Evolutionary conservation across 129 eudicot species (phyloP).

Genomic region (Glebionis coronaria): DNA sequence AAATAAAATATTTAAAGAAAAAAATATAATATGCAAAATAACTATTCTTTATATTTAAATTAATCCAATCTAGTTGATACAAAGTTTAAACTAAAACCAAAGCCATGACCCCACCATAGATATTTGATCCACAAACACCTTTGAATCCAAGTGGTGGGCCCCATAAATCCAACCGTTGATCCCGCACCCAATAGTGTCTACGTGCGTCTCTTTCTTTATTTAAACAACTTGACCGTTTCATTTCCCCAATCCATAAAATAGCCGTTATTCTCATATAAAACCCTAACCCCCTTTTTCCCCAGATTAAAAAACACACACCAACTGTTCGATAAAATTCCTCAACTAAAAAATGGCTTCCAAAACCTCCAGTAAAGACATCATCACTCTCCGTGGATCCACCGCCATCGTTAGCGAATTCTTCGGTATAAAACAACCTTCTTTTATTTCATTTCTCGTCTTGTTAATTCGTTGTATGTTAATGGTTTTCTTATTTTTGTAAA

Average conservation of each 20-base stretch:
- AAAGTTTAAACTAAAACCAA: too few species aligned
- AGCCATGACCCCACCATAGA: too few species aligned
- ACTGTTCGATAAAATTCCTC: slow-evolving; percentile 4
- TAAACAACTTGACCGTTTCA: neutral
- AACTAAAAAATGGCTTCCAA: slow-evolving; percentile 50
- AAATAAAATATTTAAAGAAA: too few species aligned
- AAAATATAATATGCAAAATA: too few species aligned
- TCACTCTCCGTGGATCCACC: slow-evolving; percentile 78
- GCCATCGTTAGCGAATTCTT: slow-evolving; percentile 70
- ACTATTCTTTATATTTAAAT: too few species aligned
- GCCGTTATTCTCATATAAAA: neutral
- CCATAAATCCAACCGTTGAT: neutral
- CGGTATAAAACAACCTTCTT: neutral
- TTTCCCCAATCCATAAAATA: neutral
- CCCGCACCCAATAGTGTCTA: neutral
- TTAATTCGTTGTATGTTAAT: neutral
- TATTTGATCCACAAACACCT: too few species aligned
- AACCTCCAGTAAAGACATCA: slow-evolving; percentile 63
- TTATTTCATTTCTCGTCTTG: neutral
- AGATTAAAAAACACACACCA: neutral
- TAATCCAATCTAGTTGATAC: too few species aligned
- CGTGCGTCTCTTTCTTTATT: too few species aligned
- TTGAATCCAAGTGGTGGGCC: neutral
- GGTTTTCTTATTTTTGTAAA: neutral
- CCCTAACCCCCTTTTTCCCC: neutral